Evolutionary conservation across 169 alveolate species (phyloP).

Genomic region (Plasmodium berghei): DNA sequence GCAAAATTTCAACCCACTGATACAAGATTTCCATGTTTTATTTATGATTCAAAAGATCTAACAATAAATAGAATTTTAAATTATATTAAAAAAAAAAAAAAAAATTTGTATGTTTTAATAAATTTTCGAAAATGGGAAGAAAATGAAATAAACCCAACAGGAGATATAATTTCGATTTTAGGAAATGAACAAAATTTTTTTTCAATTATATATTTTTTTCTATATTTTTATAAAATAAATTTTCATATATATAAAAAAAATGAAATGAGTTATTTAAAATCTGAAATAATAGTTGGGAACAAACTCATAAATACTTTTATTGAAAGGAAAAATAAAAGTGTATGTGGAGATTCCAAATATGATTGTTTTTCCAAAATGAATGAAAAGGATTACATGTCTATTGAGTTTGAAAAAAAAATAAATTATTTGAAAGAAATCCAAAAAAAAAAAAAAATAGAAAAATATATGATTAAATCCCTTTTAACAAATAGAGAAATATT

Average conservation of each 20-base stretch:
- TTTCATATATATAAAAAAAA: slow-evolving; percentile 36
- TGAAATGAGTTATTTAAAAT: slow-evolving; percentile 40
- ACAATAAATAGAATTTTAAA: slow-evolving; percentile 14
- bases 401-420: slow-evolving; percentile 20
- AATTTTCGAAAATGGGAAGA: slow-evolving; percentile 62
- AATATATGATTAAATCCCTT: slow-evolving; percentile 53
- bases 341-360: background rate
- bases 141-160: slow-evolving; percentile 60
- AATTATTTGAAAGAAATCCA: slow-evolving; percentile 21
- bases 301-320: slow-evolving; percentile 22
- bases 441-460: slow-evolving; percentile 17
- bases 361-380: background rate
- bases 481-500: slow-evolving; percentile 48
- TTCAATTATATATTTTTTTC: slow-evolving; percentile 55
- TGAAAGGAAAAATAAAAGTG: slow-evolving; percentile 1
- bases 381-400: background rate
- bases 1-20: slow-evolving; percentile 61
- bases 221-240: slow-evolving; percentile 56
- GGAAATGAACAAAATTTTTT: slow-evolving; percentile 70
- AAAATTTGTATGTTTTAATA: slow-evolving; percentile 49
- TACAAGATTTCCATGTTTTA: slow-evolving; percentile 59
- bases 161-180: slow-evolving; percentile 59
- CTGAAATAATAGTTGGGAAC: slow-evolving; percentile 8
- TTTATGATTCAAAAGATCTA: slow-evolving; percentile 21
- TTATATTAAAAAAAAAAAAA: slow-evolving; percentile 46